phyloP scores from a whole-genome alignment of 495 filamentous ascomycete species.

The Sphaerosporella brunnea region DNA sequence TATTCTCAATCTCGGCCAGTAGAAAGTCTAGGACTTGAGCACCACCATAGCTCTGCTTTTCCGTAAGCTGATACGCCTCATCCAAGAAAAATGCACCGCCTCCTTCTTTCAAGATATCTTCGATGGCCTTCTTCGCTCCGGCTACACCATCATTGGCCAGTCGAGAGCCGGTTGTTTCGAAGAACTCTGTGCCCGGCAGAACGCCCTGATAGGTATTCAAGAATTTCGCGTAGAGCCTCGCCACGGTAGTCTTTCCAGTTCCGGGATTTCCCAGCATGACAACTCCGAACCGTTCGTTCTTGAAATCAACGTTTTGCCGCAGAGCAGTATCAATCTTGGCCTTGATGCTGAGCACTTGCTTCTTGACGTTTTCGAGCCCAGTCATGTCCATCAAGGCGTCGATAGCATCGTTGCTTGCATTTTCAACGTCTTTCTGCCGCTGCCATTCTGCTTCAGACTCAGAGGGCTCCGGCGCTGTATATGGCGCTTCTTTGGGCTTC shows the following conservation, averaged over 20 bases:
- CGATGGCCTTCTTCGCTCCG: constrained; percentile 39
- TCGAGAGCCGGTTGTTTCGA: constrained; percentile 47
- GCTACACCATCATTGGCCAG: constrained; percentile 46
- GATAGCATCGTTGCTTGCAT: constrained; percentile 35
- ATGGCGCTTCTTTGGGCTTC: not conserved
- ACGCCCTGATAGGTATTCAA: constrained; percentile 39
- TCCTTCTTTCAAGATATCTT: constrained; percentile 36
- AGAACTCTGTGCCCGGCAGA: constrained; percentile 36
- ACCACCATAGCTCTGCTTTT: constrained; percentile 33
- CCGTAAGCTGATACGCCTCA: constrained; percentile 57
- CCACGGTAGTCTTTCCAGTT: constrained; percentile 65
- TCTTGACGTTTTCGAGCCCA: constrained; percentile 52
- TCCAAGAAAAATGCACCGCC: constrained; percentile 51
- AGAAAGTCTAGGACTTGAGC: constrained; percentile 51
- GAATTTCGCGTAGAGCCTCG: constrained; percentile 53
- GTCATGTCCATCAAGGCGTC: constrained; percentile 55
- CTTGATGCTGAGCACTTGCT: constrained; percentile 45
- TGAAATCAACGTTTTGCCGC: constrained; percentile 39
- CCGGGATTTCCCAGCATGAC: constrained; percentile 63
- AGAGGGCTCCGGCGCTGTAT: constrained; percentile 11
- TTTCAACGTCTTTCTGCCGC: constrained; percentile 36
- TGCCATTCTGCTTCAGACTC: constrained; percentile 40
- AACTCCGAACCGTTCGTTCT: constrained; percentile 44
- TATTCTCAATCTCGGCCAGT: constrained; percentile 50
- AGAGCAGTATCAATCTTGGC: constrained; percentile 42